Conservation (phyloP, 1,139 yeast species). For the Scheffersomyces quercinus region DNA sequence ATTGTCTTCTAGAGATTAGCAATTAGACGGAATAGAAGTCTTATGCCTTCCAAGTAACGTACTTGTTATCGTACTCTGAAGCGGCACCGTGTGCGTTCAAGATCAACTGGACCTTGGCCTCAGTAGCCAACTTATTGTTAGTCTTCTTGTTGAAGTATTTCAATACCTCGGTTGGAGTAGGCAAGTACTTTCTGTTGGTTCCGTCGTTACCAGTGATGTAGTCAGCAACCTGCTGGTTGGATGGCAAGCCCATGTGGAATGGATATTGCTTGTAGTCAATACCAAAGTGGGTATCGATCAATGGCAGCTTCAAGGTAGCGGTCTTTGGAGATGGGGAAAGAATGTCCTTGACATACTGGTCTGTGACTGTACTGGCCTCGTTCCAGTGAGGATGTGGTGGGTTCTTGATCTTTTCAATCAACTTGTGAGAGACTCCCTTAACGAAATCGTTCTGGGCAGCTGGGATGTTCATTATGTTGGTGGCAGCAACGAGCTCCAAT, state of each 20-base stretch:
- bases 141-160: conserved; percentile 56
- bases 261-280: conserved; percentile 68
- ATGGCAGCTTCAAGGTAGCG: conserved; percentile 36
- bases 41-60: conserved; percentile 58
- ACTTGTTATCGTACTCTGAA: conserved; percentile 55
- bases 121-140: conserved; percentile 62
- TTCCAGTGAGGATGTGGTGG: conserved; percentile 54
- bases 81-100: conserved; percentile 64
- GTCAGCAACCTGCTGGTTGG: conserved; percentile 55
- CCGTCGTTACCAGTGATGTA: conserved; percentile 69
- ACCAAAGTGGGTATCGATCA: conserved; percentile 47
- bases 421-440: conserved; percentile 74
- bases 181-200: conserved; percentile 62
- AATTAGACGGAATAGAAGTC: neutral
- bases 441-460: conserved; percentile 64
- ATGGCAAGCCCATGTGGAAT: conserved; percentile 77
- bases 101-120: conserved; percentile 53
- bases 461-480: conserved; percentile 63
- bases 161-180: conserved; percentile 64
- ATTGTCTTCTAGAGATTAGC: too few relatives aligned
- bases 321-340: conserved; percentile 26
- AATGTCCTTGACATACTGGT: conserved; percentile 21
- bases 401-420: conserved; percentile 62
- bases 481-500: conserved; percentile 76
- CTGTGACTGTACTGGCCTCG: conserved; percentile 22